Evolutionary conservation across 179 eudicot genomes (phyloP).

Genomic region (Gypsophila paniculata): DNA sequence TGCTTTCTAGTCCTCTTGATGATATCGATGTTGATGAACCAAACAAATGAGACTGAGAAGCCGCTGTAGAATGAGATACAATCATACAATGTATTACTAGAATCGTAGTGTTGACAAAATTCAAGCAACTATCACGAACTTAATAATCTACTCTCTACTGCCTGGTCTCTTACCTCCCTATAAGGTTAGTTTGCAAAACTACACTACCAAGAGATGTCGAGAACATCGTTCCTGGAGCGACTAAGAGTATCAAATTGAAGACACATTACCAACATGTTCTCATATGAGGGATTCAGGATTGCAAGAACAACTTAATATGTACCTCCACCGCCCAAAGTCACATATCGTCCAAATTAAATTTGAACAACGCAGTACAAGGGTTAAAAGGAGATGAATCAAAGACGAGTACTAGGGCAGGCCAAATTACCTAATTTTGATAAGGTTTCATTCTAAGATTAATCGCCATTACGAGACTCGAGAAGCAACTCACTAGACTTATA

Average conservation of each 20-base stretch:
- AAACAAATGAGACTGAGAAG: conserved; percentile 38
- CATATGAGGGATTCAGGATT: no score
- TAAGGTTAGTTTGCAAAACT: neutral
- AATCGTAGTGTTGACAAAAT: neutral
- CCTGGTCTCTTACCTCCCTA: neutral
- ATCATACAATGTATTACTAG: neutral
- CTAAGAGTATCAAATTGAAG: neutral
- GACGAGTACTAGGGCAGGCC: neutral
- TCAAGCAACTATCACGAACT: neutral
- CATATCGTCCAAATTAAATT: neutral
- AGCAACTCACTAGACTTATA: neutral
- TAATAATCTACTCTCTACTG: neutral
- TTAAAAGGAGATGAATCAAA: neutral
- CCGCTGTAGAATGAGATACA: conserved; percentile 27
- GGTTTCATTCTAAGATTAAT: neutral
- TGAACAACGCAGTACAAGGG: neutral
- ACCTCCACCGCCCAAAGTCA: neutral
- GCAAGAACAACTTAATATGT: no score
- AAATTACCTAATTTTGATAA: neutral
- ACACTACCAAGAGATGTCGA: neutral
- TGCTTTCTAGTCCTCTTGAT: conserved; percentile 31
- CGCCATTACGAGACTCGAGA: neutral
- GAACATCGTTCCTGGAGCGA: neutral
- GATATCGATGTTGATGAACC: conserved; percentile 34
- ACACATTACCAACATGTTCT: no score